These are phyloP conservation scores for Pseudozyma thailandica DNA, from an alignment of 1,284 basidiomycete species.

Conservation along the genomic window DNA sequence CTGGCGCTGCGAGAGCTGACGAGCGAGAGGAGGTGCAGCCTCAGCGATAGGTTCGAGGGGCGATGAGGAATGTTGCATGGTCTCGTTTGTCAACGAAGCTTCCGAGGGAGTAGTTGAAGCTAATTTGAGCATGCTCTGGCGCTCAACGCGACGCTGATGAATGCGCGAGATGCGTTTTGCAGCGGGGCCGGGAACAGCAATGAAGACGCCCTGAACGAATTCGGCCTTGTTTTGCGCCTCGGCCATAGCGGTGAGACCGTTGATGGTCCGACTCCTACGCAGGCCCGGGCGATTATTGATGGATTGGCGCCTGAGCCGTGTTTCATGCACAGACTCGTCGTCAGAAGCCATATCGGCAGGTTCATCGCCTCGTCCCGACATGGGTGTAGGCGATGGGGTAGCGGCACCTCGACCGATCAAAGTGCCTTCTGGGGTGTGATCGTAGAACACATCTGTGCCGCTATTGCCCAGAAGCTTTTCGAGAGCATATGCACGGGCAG, in stretches of 20 bases:
- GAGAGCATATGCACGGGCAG: conserved; percentile 64
- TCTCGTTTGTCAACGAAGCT: conserved; percentile 8
- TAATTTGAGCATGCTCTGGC: conserved; percentile 35
- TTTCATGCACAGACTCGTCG: conserved; percentile 35
- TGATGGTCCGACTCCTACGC: conserved; percentile 52
- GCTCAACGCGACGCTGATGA: conserved; percentile 35
- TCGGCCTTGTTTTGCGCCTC: conserved; percentile 56
- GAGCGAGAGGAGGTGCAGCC: conserved; percentile 19
- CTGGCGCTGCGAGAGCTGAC: conserved; percentile 50
- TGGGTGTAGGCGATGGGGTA: conserved; percentile 28
- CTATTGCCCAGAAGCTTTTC: conserved; percentile 64
- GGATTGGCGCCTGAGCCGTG: conserved; percentile 28
- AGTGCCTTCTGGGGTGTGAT: conserved; percentile 45
- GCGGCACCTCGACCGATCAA: conserved; percentile 35
- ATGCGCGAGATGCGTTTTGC: conserved; percentile 48
- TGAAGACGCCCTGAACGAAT: conserved; percentile 49
- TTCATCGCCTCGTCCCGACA: conserved; percentile 12
- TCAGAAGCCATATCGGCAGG: conserved; percentile 40
- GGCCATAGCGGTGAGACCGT: conserved; percentile 55
- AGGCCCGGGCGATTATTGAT: conserved; percentile 34
- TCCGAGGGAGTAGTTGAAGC: conserved; percentile 4
- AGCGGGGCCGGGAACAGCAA: conserved; percentile 44
- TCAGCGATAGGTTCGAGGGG: conserved; percentile 4
- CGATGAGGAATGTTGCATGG: neutral
- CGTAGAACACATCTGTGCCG: conserved; percentile 46